These are phyloP conservation scores for Fusarium hostae DNA, from an alignment of 2,329 filamentous ascomycete genomes.

Conservation along the genomic window DNA sequence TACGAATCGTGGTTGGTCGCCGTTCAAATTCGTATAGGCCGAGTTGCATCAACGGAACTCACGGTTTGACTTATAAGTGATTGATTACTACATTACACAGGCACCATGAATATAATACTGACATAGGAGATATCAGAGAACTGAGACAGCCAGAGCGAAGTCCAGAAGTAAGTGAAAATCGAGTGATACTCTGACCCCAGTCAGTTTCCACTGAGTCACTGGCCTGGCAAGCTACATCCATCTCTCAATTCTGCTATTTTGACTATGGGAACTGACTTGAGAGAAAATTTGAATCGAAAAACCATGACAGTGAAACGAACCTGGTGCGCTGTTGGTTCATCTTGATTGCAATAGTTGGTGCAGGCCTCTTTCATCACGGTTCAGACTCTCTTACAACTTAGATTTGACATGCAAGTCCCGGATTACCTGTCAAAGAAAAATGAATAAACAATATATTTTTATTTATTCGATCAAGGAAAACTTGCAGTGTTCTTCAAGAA, in stretches of 20 bases:
- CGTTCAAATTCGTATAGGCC: not conserved
- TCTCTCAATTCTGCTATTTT: not conserved
- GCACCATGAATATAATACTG: too few species aligned
- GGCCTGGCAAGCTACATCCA: not conserved
- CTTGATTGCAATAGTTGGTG: too few species aligned
- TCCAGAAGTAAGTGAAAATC: not conserved
- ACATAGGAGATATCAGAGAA: too few species aligned
- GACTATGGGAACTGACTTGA: too few species aligned
- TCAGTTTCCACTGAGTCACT: not conserved
- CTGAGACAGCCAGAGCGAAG: not conserved
- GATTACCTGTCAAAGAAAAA: not conserved
- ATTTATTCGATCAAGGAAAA: not conserved
- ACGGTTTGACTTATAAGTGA: too few species aligned
- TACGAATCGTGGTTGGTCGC: not conserved
- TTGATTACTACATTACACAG: too few species aligned
- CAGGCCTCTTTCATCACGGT: too few species aligned
- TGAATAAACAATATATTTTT: not conserved
- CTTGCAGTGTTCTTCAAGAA: not conserved
- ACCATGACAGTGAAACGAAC: too few species aligned
- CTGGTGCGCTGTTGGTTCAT: too few species aligned
- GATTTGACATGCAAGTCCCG: not conserved
- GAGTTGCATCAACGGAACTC: not conserved
- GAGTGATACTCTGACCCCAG: not conserved
- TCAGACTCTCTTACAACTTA: too few species aligned
- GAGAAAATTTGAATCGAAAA: too few species aligned